Conservation (phyloP, 345 rosid species). For the Acer yangbiense region DNA sequence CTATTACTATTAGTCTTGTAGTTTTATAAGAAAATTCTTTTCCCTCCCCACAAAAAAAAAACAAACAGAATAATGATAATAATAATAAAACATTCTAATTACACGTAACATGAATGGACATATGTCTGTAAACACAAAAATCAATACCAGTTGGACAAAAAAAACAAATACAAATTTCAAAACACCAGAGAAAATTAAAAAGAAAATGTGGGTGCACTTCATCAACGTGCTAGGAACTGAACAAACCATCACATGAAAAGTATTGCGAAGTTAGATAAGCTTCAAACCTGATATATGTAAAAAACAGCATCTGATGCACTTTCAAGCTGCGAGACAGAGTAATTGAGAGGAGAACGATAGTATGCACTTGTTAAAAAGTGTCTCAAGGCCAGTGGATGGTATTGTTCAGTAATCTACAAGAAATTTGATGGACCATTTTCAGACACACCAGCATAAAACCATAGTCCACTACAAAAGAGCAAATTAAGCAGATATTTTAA, state of each 20-base stretch:
- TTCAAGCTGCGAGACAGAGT: conserved; percentile 63
- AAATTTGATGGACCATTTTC: conserved; percentile 11
- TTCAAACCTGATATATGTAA: conserved; percentile 80
- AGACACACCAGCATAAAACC: background rate
- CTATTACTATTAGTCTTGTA: background rate
- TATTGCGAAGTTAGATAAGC: conserved; percentile 3
- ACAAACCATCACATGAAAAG: background rate
- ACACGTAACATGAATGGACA: background rate
- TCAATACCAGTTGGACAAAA: background rate
- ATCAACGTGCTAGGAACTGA: background rate
- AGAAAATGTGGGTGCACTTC: background rate
- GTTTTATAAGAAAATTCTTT: background rate
- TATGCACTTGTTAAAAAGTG: conserved; percentile 84
- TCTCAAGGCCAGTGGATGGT: conserved; percentile 83
- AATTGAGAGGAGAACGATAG: conserved; percentile 85
- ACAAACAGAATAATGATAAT: background rate
- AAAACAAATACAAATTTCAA: background rate
- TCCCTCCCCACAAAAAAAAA: background rate
- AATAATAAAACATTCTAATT: background rate
- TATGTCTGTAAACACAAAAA: background rate
- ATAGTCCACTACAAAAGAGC: background rate
- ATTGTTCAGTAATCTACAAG: conserved; percentile 60
- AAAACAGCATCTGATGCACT: conserved; percentile 68
- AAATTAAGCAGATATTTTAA: conserved; percentile 6
- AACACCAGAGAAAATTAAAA: background rate